Conservation (phyloP, 2,329 filamentous ascomycete genomes). For the Periconia digitata region DNA sequence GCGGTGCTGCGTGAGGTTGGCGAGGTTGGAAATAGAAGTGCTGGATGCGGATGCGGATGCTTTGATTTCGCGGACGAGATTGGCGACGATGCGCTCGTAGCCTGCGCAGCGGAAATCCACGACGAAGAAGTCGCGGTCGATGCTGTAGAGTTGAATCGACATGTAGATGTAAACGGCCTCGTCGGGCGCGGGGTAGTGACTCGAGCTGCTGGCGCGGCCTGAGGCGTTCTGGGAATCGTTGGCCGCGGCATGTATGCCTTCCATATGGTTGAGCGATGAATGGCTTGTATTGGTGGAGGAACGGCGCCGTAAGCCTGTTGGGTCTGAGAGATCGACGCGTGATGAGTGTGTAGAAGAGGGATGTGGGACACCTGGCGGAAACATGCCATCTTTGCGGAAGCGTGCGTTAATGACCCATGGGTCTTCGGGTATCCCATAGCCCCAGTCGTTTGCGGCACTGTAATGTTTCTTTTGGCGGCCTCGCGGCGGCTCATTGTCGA, state of each 20-base stretch:
- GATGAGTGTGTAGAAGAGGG: slow-evolving; percentile 54
- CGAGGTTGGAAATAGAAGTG: slow-evolving; percentile 19
- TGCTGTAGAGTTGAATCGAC: slow-evolving; percentile 69
- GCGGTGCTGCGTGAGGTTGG: neutral
- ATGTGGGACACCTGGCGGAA: slow-evolving; percentile 52
- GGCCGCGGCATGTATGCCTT: slow-evolving; percentile 21
- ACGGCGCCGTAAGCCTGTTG: slow-evolving; percentile 25
- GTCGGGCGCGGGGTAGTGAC: slow-evolving; percentile 45
- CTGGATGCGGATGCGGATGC: slow-evolving; percentile 15
- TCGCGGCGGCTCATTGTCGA: slow-evolving; percentile 22
- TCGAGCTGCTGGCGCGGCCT: slow-evolving; percentile 2
- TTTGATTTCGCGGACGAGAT: slow-evolving; percentile 45
- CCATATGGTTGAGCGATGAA: slow-evolving; percentile 30
- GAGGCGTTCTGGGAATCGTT: slow-evolving; percentile 15
- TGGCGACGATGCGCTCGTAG: slow-evolving; percentile 78
- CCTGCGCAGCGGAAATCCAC: slow-evolving; percentile 99
- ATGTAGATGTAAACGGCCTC: slow-evolving; percentile 89
- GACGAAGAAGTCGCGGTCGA: slow-evolving; percentile 89
- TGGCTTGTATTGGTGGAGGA: slow-evolving; percentile 37
- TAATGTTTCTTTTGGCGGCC: slow-evolving; percentile 46
- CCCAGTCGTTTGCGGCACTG: slow-evolving; percentile 54
- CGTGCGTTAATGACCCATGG: slow-evolving; percentile 93
- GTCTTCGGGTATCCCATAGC: slow-evolving; percentile 87
- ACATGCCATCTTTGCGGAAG: slow-evolving; percentile 80
- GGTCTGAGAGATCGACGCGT: slow-evolving; percentile 49